Evolutionary conservation across 179 eudicot genomes (phyloP), one percentile per base, ranked within the genome.

Genomic region (Pouteria campechiana): DNA sequence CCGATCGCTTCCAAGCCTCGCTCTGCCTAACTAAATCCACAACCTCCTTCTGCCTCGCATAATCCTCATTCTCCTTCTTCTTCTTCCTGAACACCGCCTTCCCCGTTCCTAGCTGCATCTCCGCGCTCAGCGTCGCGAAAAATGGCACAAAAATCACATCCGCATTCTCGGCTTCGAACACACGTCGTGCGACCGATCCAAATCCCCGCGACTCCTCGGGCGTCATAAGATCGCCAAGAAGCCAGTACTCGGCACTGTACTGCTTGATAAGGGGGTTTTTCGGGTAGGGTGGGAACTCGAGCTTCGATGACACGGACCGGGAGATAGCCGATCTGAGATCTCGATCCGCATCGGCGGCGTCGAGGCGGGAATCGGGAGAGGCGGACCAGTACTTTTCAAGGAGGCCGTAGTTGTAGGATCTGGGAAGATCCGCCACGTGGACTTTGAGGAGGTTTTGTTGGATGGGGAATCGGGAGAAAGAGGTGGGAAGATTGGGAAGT

Each of bases 211-310:
- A 17, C 5, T 68, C 53, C 25, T 72, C 57, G 20, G 68, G 68
- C 0, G 94, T 74, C 77, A 82, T 64, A 32, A 92, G 64, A 54
- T 92, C 99, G 3, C 96, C 96, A 63, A 78, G 47, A 60, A 92
- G 54, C 99, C 99, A 92, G 15, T 92, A 92, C 78, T 92, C 99
- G 0, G 92, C 94, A 33, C 94, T 87, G 55, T 87, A 83, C 79
- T 92, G 96, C 50, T 80, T 87, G 22, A 80, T 80, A 46, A 87
- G 23, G 0, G 88, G 93, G 32, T 67, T 92, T 46, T 87, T 85
- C 0, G 99, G 92, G 60, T 79, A 90, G 0, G 68, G 69, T 3
- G 89, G 94, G 53, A 23, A 64, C 3, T 42, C 39, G 12, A 36
- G 46, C 11, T 17, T 60, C 33, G 54, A 28, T 54, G 44, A 45